phyloP scores from a whole-genome alignment of 306 rosid species.

The Carpinus viminea region DNA sequence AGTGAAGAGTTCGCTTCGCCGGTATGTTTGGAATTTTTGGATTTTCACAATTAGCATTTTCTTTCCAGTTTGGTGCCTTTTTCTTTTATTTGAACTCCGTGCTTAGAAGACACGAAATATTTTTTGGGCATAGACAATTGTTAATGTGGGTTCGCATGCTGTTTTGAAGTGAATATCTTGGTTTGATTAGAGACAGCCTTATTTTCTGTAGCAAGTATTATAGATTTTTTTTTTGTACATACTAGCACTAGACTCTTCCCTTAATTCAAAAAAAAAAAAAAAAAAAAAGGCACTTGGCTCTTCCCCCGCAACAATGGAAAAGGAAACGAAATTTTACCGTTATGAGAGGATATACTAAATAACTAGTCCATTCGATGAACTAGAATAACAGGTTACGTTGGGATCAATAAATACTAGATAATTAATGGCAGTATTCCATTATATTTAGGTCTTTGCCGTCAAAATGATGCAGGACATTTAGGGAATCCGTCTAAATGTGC shows the following conservation, averaged over 20 bases:
- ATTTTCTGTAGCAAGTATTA: background rate
- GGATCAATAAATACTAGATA: background rate
- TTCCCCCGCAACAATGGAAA: background rate
- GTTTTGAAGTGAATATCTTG: background rate
- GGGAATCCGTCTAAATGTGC: background rate
- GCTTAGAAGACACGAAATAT: background rate
- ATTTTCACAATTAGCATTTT: background rate
- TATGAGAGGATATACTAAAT: background rate
- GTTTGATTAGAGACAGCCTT: slow-evolving; percentile 2
- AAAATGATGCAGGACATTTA: background rate
- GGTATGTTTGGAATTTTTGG: slow-evolving; percentile 44
- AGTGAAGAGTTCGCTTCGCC: slow-evolving; percentile 55
- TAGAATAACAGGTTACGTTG: background rate
- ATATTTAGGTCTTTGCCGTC: background rate
- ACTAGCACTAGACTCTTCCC: background rate
- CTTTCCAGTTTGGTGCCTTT: background rate
- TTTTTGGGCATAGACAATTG: background rate
- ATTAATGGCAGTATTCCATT: background rate
- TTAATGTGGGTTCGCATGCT: background rate
- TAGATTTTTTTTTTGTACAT: background rate
- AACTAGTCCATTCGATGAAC: background rate
- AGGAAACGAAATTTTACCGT: background rate
- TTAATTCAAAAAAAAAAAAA: too few relatives aligned
- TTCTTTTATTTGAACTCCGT: background rate
- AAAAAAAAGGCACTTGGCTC: background rate